Base-by-base conservation (phyloP, 1,284 basidiomycete species). In the Cryptococcus hybrid region DNA sequence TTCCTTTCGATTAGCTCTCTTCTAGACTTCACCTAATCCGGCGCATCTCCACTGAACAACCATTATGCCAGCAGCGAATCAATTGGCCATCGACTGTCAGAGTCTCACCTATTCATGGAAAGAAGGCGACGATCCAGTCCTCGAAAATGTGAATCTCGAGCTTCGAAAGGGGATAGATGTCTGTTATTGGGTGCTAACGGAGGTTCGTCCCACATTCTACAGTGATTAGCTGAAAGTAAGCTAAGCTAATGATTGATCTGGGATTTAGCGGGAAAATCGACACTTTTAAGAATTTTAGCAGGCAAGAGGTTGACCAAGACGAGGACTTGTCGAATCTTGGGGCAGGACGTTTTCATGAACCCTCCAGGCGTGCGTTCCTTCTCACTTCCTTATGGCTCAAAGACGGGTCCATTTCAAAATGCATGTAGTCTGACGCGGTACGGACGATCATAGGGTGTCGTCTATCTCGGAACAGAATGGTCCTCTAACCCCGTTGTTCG, bases 401-500 rank as follows among this genome's bases (percentile, higher is more conserved):
- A 34, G 18, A 11, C 18, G 13, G 9, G 42, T 47, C 24, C 35
- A 42, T 9, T 42, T 42, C 11, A 42, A n/a, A n/a, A 42, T 42
- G 24, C 24, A 24, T 24, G 24, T 24, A 24, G 24, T 24, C 24
- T 24, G 24, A 24, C 24, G 24, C 24, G 24, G 24, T 24, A 24
- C 24, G 24, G 24, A 3, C 44, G 37, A 47, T 37, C 3, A 42
- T 48, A 84, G 47, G 90, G 90, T 7, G 85, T 96, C 30, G 89
- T 92, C 7, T 95, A 93, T 74, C 84, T 99, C 30, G 94, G 94
- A 54, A 90, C 91, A 1, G 90, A 93, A 79, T 94, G 89, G 90
- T 88, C 92, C 4, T 90, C 90, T 86, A 98, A 98, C 78, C 93
- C 93, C 1, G 94, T 98, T 52, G 95, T 99, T 2, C 85, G 94